Evolutionary conservation across 2,329 filamentous ascomycete species (phyloP).

Genomic region (Pyrenophora seminiperda): DNA sequence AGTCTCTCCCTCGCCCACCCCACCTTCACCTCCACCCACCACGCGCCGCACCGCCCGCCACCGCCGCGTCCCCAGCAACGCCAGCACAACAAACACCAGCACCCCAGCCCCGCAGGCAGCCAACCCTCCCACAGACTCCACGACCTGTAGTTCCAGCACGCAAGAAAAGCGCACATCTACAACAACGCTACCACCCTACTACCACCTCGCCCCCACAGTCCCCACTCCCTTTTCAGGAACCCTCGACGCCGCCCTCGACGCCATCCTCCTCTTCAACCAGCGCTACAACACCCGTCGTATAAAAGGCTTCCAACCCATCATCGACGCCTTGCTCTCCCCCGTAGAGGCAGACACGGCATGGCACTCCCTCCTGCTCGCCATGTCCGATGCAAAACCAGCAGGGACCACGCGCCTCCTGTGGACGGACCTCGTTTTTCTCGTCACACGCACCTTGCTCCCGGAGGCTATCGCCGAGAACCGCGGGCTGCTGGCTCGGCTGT

Average conservation of each 20-base stretch:
- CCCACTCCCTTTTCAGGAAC: conserved; percentile 33
- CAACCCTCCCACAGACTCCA: no score
- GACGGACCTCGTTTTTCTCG: conserved; percentile 29
- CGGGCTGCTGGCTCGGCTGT: conserved; percentile 22
- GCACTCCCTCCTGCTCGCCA: not conserved
- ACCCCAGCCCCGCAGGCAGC: no score
- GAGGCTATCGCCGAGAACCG: conserved; percentile 36
- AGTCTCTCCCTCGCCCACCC: no score
- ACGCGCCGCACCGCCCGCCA: no score
- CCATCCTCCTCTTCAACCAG: conserved; percentile 22
- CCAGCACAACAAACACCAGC: no score
- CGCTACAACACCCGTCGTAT: not conserved
- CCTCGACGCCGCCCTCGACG: conserved; percentile 29
- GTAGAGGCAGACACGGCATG: conserved; percentile 21
- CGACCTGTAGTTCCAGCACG: no score
- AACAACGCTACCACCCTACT: conserved; percentile 9
- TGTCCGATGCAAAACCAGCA: not conserved
- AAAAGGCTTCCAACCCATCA: not conserved
- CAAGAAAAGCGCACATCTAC: no score
- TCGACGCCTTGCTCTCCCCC: conserved; percentile 10
- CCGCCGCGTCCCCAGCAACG: no score
- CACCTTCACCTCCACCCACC: no score
- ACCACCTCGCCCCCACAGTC: conserved; percentile 24
- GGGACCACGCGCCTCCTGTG: conserved; percentile 9
- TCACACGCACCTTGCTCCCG: conserved; percentile 33